Percentiles rank a stretch among this genome's conserved stretches.
Evolutionary conservation across 805 yeast species (phyloP).

Genomic region (Yarrowia hollandica): DNA sequence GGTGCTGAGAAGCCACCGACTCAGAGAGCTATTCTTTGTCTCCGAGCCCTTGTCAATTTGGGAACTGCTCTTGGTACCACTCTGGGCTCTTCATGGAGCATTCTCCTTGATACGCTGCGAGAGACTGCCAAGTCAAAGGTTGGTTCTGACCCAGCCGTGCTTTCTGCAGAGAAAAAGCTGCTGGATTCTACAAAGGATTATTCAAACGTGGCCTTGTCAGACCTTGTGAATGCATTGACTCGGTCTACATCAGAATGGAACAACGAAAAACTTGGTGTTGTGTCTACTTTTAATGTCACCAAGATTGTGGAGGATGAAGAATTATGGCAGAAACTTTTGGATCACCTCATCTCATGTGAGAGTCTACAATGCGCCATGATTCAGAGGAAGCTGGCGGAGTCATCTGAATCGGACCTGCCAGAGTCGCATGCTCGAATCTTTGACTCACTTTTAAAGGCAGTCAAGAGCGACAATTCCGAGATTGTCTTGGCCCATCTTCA

Average conservation of each 20-base stretch:
- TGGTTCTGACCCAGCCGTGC: conserved; percentile 12
- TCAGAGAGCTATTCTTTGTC: conserved; percentile 52
- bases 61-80: conserved; percentile 81
- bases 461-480: conserved; percentile 9
- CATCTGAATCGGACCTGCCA: background rate
- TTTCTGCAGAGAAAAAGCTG: conserved; percentile 47
- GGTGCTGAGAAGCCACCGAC: conserved; percentile 31
- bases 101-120: conserved; percentile 54
- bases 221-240: conserved; percentile 47
- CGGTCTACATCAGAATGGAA: conserved; percentile 18
- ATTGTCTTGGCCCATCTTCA: conserved; percentile 18
- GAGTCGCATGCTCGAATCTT: background rate
- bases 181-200: conserved; percentile 62
- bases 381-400: conserved; percentile 7
- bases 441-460: conserved; percentile 11
- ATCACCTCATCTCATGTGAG: conserved; percentile 4
- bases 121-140: conserved; percentile 14
- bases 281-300: conserved; percentile 7
- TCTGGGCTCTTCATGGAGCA: conserved; percentile 65
- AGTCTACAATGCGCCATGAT: conserved; percentile 15
- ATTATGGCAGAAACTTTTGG: conserved; percentile 8
- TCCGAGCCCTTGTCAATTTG: conserved; percentile 74
- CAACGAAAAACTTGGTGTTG: conserved; percentile 16
- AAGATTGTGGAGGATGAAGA: conserved; percentile 17
- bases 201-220: conserved; percentile 51